phyloP scores from a whole-genome alignment of 495 filamentous ascomycete species.

The Aspergillus bertholletiae region DNA sequence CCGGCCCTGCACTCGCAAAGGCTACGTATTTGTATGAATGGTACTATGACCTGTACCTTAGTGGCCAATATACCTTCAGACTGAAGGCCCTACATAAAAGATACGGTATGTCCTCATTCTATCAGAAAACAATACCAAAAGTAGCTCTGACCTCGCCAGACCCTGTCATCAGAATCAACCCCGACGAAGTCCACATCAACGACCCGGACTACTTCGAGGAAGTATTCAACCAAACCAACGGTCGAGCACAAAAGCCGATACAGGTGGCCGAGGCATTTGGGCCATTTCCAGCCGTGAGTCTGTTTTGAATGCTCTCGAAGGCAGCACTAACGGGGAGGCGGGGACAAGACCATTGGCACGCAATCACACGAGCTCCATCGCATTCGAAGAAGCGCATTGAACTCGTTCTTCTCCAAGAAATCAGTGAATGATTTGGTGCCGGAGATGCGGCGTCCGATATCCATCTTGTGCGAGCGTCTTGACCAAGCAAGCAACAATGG shows the following conservation, averaged over 20 bases:
- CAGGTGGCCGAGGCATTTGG: constrained; percentile 5
- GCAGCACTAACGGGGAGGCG: not conserved
- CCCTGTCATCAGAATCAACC: constrained; percentile 51
- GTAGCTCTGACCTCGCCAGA: constrained; percentile 16
- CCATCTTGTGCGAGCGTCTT: constrained; percentile 3
- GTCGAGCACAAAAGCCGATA: constrained; percentile 1
- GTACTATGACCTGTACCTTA: constrained; percentile 6
- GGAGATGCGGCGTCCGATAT: not conserved
- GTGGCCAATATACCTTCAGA: not conserved
- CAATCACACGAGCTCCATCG: constrained; percentile 4
- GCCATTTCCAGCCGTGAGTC: constrained; percentile 4
- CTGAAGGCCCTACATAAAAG: constrained; percentile 1
- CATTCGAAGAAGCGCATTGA: constrained; percentile 5
- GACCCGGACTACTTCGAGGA: constrained; percentile 39
- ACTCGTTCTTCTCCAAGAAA: constrained; percentile 8
- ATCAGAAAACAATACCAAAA: not conserved
- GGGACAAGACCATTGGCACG: constrained; percentile 1
- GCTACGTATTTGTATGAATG: constrained; percentile 4
- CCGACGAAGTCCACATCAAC: constrained; percentile 44
- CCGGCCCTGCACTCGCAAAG: constrained; percentile 4
- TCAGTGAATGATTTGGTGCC: constrained; percentile 4
- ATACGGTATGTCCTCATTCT: not conserved
- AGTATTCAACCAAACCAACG: constrained; percentile 3
- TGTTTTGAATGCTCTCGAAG: not conserved
- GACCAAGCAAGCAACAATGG: not conserved